Evolutionary conservation across 2,329 filamentous ascomycete species (phyloP), one percentile per base, ranked within the genome.

Genomic region (Penicillium sp.): DNA sequence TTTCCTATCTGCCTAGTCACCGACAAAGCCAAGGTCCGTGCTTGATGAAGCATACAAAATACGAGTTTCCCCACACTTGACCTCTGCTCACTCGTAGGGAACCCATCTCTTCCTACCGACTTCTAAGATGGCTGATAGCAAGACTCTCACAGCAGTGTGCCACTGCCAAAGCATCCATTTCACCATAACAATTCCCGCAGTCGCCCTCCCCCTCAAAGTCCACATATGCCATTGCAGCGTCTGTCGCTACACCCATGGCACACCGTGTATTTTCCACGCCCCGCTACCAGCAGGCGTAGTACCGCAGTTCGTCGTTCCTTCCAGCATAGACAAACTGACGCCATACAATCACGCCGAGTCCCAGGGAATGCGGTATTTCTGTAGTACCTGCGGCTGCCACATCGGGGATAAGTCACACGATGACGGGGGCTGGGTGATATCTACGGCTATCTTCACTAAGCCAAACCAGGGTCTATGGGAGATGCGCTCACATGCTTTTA

Each of bases 211-310:
- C 2, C 61, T 81, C 6, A 66, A 68, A 43, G 65, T 70, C 10
- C 72, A 75, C 59, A 70, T 80, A 45, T 81, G 79, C 67, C 75
- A 79, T 62, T 81, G 79, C 67, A 68, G 67, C 53, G 70, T 77
- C 36, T 81, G 78, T 56, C 74, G 78, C 25, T 72, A 70, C 56
- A 74, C 69, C 23, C 74, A 75, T 31, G 78, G 78, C 27, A 66
- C 74, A 47, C 51, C 57, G 3, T 68, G 62, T 47, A 61, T 52
- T n/a, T 68, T 70, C 53, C 70, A 71, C 41, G 55, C 68, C 8
- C 49, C 56, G 3, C 55, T 72, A 7, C 66, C 70, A 1, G 13
- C 42, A 3, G 62, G 55, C 0, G 31, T 70, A n/a, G 44, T 51
- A 8, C 69, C 63, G 0, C 36, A 65, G 6, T 72, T 70, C 38